Evolutionary conservation across 75 land plant species (phyloP), one percentile per base, ranked within the genome.

Genomic region (Sequoiadendron giganteum): DNA sequence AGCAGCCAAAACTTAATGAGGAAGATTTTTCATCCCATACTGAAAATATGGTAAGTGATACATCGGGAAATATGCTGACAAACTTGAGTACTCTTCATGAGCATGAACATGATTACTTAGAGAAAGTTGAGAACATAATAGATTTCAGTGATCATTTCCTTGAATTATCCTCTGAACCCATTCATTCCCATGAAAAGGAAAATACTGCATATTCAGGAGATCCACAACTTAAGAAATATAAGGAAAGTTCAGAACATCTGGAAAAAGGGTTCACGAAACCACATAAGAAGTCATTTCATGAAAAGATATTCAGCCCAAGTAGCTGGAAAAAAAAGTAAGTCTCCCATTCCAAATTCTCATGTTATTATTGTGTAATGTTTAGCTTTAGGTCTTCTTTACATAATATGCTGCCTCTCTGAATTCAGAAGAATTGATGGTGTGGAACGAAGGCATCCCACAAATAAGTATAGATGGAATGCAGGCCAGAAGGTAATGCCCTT

Each of bases 291-390:
- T 76, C 78, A 76, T 13, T 76, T 38, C 78, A 76, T 36, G 39
- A 36, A 76, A 76, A 76, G 78, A 76, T 76, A 76, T 76, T 76
- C 78, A 76, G 16, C 39, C 78, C 78, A 76, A 76, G 78, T 38
- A 76, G 32, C 78, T 76, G 78, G 78, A 76, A 76, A 38, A 76
- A 76, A 39, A 14, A n/a, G 78, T 76, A 36, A 76, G 40, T 76
- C 39, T 76, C 38, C 16, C 56, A 13, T 13, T 54, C 15, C 2
- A 13, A 13, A 54, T 75, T 75, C 38, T 75, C 36, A 11, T 76
- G 40, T 38, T 38, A 18, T 76, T 36, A n/a, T 39, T 34, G 18
- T 76, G 4, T 76, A 4, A 32, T 73, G 8, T n/a, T 32, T 73
- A 73, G 38, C 34, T 73, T 73, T 76, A 76, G 78, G 78, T 36